Percentiles rank a stretch among this genome's conserved stretches.
phyloP scores from a whole-genome alignment of 352 stramenopile genomes.

The Elongisporangium senticosum region DNA sequence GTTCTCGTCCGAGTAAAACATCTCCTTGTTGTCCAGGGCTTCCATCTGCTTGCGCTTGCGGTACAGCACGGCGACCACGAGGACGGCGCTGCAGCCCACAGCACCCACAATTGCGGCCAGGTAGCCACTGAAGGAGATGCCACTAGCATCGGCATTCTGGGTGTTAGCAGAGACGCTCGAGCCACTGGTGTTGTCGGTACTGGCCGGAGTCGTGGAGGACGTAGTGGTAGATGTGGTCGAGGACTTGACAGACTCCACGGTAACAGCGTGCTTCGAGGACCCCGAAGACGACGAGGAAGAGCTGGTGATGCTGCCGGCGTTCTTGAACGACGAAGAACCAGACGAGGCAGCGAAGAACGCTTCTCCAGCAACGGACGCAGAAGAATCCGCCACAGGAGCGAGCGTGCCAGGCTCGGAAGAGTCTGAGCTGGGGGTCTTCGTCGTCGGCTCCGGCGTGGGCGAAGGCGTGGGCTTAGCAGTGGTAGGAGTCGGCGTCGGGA shows the following conservation, averaged over 20 bases:
- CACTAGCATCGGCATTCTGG: conserved; percentile 2
- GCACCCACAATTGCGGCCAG: conserved; percentile 12
- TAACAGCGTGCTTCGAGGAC: conserved; percentile 3
- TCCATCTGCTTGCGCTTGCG: conserved; percentile 60
- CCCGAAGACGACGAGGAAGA: conserved; percentile 7
- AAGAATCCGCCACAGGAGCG: not conserved
- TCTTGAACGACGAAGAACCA: conserved; percentile 7
- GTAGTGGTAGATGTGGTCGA: conserved; percentile 8
- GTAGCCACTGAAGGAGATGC: conserved; percentile 7
- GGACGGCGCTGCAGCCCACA: conserved; percentile 18
- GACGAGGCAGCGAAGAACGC: conserved; percentile 7
- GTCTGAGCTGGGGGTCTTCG: not conserved
- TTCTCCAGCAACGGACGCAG: not conserved
- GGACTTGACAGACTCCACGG: conserved; percentile 12
- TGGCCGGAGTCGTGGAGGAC: not conserved
- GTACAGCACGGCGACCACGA: conserved; percentile 29
- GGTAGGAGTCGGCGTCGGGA: conserved; percentile 1
- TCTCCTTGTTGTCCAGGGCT: conserved; percentile 17
- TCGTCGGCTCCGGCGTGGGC: conserved; percentile 2
- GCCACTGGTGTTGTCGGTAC: conserved; percentile 5
- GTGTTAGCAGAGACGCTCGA: conserved; percentile 4
- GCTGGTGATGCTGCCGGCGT: conserved; percentile 1
- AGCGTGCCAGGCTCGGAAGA: too few relatives aligned
- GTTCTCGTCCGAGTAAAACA: conserved; percentile 15
- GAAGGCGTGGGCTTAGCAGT: conserved; percentile 9